Base-by-base conservation (phyloP, 306 rosid genomes). In the Mucuna pruriens region DNA sequence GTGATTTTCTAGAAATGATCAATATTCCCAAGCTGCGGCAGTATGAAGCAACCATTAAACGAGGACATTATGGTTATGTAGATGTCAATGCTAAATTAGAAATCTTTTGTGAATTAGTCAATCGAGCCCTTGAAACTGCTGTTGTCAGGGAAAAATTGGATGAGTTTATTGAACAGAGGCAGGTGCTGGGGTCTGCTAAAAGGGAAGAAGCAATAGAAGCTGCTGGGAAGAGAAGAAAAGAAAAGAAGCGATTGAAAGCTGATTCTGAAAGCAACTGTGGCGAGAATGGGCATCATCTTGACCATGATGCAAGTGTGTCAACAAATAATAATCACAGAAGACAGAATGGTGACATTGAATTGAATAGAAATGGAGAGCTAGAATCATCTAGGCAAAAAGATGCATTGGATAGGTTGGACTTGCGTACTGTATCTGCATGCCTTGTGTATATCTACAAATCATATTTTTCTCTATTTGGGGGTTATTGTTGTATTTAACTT, bases 61-160 rank as follows among this genome's bases (percentile, higher is more conserved):
- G 97, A 71, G 99, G 99, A 66, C 80, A 83, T 84, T 95, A 95
- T 92, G 94, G 95, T 78, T 91, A 91, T 88, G 81, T 95, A 46
- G 97, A 90, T 76, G 87, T 85, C 73, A 74, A 83, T 72, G 95
- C 83, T 62, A 94, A 94, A 85, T 64, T 94, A 83, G 87, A 83
- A 74, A 89, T 94, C 78, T 79, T 91, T 33, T 19, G 71, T 51
- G 94, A 90, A 86, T 82, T 95, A 87, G 88, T 92, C 84, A 88
- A 90, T 88, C 86, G 36, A 70, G 93, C 60, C 44, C 87, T 95
- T 75, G 94, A 85, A 80, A 86, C 94, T 63, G 70, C 76, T 67
- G 71, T 74, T 77, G 61, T 95, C 79, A 87, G 90, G 83, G 92
- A 91, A 82, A 90, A 85, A 83, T 42, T 95, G 82, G 94, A 89